Percentiles rank a stretch among this genome's conserved stretches.
These are phyloP conservation scores for Xerocomus potaroensis DNA, from an alignment of 768 basidiomycete species.

Conservation along the genomic window DNA sequence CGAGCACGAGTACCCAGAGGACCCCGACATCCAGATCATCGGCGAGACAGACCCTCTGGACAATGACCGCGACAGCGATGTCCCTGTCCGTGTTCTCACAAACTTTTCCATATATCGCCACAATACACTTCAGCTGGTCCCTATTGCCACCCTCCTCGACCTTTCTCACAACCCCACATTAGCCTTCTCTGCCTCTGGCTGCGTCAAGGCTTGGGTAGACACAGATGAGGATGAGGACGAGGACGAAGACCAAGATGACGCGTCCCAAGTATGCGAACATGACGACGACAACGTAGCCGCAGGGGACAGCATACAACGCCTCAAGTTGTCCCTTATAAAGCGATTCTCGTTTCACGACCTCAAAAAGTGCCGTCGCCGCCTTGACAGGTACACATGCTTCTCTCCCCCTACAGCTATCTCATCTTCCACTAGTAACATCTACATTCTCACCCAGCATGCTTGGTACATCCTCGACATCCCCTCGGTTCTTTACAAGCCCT, in stretches of 20 bases:
- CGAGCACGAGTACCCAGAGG: conserved; percentile 37
- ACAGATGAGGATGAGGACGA: conserved; percentile 29
- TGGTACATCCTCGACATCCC: conserved; percentile 69
- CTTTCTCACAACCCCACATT: conserved; percentile 17
- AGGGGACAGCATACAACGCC: conserved; percentile 22
- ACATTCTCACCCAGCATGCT: conserved; percentile 54
- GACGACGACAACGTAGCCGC: not conserved
- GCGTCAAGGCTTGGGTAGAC: conserved; percentile 36
- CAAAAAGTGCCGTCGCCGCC: conserved; percentile 15
- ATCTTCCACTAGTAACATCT: conserved; percentile 49
- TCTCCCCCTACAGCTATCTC: conserved; percentile 5
- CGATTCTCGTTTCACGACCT: conserved; percentile 46
- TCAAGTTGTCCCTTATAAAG: conserved; percentile 41
- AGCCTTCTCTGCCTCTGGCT: conserved; percentile 36
- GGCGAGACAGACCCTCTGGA: conserved; percentile 38
- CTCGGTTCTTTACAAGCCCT: conserved; percentile 39
- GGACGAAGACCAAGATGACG: conserved; percentile 20
- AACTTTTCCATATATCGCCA: conserved; percentile 52
- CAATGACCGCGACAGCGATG: conserved; percentile 27
- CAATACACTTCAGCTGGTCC: conserved; percentile 35
- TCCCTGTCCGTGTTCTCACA: conserved; percentile 55
- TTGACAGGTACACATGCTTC: conserved; percentile 41
- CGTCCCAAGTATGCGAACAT: conserved; percentile 7
- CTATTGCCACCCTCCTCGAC: conserved; percentile 37
- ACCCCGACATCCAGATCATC: conserved; percentile 37